A percentile compares a stretch with the other conserved stretches of the same genome.
phyloP scores from a whole-genome alignment of 345 rosid species.

The Aethionema arabicum region DNA sequence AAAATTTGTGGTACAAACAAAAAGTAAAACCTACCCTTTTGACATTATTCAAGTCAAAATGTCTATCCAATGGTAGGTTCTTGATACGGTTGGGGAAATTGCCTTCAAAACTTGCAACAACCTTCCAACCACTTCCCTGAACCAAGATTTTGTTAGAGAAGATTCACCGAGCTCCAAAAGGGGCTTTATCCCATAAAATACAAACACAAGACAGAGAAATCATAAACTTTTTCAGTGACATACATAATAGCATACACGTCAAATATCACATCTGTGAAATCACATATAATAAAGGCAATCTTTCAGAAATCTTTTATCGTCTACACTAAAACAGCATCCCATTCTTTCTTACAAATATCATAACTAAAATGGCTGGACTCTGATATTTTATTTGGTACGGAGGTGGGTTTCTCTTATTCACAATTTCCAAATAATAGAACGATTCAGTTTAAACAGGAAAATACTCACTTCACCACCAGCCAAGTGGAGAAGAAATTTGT shows the following conservation, averaged over 20 bases:
- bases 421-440: not conserved
- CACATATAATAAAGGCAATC: slow-evolving; percentile 3
- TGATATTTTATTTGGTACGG: not conserved
- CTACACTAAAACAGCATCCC: not conserved
- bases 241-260: not conserved
- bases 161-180: not conserved
- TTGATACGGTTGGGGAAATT: slow-evolving; percentile 86
- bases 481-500: slow-evolving; percentile 82
- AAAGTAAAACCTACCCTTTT: slow-evolving; percentile 61
- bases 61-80: slow-evolving; percentile 89
- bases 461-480: slow-evolving; percentile 86
- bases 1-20: not conserved
- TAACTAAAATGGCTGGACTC: slow-evolving; percentile 1
- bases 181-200: slow-evolving; percentile 9
- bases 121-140: slow-evolving; percentile 97
- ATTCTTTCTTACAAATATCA: slow-evolving; percentile 2
- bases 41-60: slow-evolving; percentile 84
- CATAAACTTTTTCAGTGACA: not conserved
- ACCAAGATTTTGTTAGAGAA: slow-evolving; percentile 20
- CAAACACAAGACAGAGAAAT: slow-evolving; percentile 15
- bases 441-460: slow-evolving; percentile 8
- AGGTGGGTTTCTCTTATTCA: not conserved
- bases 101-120: slow-evolving; percentile 95
- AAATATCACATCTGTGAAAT: not conserved
- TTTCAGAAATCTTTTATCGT: not conserved